phyloP scores from a whole-genome alignment of 805 yeast genomes.

The Candida ponderosae region DNA sequence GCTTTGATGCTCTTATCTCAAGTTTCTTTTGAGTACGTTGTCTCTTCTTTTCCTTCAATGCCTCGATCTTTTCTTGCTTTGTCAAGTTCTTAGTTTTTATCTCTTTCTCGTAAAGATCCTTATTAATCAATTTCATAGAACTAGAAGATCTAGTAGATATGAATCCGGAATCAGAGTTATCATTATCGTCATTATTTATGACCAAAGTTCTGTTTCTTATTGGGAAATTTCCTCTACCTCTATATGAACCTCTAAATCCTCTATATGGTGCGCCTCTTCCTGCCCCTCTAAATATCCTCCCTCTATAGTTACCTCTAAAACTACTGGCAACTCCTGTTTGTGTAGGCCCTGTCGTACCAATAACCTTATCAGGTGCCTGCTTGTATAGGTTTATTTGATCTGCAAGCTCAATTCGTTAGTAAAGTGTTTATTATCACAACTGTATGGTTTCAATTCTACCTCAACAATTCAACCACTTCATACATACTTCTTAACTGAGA shows the following conservation, averaged over 20 bases:
- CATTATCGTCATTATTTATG: conserved; percentile 13
- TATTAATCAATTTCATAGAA: conserved; percentile 32
- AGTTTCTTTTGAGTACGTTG: conserved; percentile 10
- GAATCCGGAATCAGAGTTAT: conserved; percentile 14
- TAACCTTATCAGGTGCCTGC: too few relatives aligned
- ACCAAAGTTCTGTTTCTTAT: conserved; percentile 25
- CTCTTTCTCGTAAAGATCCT: conserved; percentile 27
- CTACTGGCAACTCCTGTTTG: too few relatives aligned
- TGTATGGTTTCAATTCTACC: too few relatives aligned
- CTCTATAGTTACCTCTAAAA: not conserved
- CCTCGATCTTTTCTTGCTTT: conserved; percentile 16
- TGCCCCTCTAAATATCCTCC: not conserved
- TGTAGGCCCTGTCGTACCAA: too few relatives aligned
- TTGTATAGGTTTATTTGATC: too few relatives aligned
- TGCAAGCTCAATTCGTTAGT: too few relatives aligned
- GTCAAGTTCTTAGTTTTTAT: conserved; percentile 13
- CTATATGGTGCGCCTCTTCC: conserved; percentile 4
- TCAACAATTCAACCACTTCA: too few relatives aligned
- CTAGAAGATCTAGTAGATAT: conserved; percentile 25
- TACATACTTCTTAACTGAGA: too few relatives aligned
- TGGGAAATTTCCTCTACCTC: conserved; percentile 11
- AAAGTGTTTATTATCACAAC: too few relatives aligned
- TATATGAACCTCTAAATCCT: conserved; percentile 12
- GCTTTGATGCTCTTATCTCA: conserved; percentile 17
- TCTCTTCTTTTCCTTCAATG: conserved; percentile 12